These are phyloP conservation scores for Chrysochromulina parva DNA, from an alignment of 78 protist species.

Conservation along the genomic window DNA sequence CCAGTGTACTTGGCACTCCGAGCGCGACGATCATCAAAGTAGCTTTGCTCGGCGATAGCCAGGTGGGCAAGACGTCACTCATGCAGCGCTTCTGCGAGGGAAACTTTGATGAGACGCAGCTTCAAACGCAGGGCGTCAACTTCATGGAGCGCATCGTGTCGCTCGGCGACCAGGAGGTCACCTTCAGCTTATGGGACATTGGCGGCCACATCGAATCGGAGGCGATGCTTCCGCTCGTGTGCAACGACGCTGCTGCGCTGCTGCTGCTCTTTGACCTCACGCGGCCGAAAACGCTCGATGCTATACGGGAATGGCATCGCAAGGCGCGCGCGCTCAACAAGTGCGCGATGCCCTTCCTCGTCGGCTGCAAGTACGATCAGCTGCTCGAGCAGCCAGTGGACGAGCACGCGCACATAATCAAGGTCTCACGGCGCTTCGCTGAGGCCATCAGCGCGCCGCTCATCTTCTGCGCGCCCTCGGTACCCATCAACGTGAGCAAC, in stretches of 20 bases:
- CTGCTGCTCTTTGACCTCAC: constrained; percentile 60
- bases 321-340: constrained; percentile 52
- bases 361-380: constrained; percentile 62
- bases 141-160: constrained; percentile 58
- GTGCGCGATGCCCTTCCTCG: constrained; percentile 54
- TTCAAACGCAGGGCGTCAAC: constrained; percentile 65
- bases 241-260: constrained; percentile 59
- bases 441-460: constrained; percentile 64
- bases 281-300: constrained; percentile 30
- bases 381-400: constrained; percentile 19
- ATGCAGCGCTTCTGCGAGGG: constrained; percentile 49
- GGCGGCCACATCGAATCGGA: constrained; percentile 44
- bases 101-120: constrained; percentile 36
- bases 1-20: too few species aligned
- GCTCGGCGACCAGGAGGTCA: constrained; percentile 34
- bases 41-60: constrained; percentile 53
- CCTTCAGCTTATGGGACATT: constrained; percentile 59
- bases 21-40: constrained; percentile 9
- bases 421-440: constrained; percentile 29
- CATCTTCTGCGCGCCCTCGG: constrained; percentile 43
- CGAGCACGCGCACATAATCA: constrained; percentile 24
- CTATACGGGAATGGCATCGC: constrained; percentile 46
- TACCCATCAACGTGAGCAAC: constrained; percentile 52
- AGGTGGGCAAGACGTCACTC: constrained; percentile 63
- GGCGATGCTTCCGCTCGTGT: constrained; percentile 63